Evolutionary conservation across 805 yeast species (phyloP), one percentile per base, ranked within the genome.

Genomic region (Candida ascalaphidarum): DNA sequence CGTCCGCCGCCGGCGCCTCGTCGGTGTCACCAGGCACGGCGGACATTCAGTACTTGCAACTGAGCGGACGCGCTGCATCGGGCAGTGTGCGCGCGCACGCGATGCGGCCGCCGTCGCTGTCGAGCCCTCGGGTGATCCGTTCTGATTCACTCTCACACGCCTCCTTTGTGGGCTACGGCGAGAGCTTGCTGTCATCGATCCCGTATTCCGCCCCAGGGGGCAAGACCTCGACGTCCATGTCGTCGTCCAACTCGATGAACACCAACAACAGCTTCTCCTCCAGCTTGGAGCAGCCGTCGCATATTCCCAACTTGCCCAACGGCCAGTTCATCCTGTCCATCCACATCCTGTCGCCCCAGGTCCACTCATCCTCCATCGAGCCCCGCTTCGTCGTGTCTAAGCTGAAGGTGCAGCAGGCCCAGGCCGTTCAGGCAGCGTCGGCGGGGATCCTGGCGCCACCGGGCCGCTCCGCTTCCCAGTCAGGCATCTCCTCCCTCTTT

Each of bases 311-410:
- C 37, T 48, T 71, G 26, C 59, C 74, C 7, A 71, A 73, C 43
- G 80, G 78, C 13, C 77, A 71, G 39, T 57, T 71, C 6, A 73
- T 73, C 31, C 61, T 63, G 14, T 76, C 84, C 9, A 78, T 74
- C 32, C 74, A 76, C 34, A 74, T 81, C 31, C 76, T 75, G 30
- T 79, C 88, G 1, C 92, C 92, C 3, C 71, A 67, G 29, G 81
- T 81, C 5, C 39, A 40, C 30, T 51, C 72, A 5, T 55, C 73
- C 12, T 67, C 75, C 18, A 76, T 86, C n/a, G 96, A 85, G 47
- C 81, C 94, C 11, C 66, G 95, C 23, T 85, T 86, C 47, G 75
- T 86, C 27, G 80, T 86, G 22, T 81, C 94, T 8, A 75, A 83
- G 43, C 92, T 80, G 35, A 71, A 81, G 30, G 74, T 77, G 14